Evolutionary conservation across 768 basidiomycete genomes (phyloP).

Genomic region (Amanita brunnescens): DNA sequence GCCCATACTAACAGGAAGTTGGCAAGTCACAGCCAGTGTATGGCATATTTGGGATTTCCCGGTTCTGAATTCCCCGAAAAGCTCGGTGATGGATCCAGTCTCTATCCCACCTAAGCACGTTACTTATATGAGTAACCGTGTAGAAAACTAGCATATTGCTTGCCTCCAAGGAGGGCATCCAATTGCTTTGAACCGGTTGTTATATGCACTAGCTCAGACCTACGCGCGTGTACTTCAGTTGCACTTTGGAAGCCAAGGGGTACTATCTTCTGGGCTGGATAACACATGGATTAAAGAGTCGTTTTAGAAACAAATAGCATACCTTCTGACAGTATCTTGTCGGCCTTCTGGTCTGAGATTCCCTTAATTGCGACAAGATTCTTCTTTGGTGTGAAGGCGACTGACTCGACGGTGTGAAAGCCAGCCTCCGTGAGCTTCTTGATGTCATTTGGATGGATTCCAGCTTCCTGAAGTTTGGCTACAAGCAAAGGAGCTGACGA

Average conservation of each 20-base stretch:
- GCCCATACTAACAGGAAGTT: conserved; percentile 94
- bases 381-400: conserved; percentile 97
- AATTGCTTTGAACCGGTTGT: conserved; percentile 95
- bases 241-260: conserved; percentile 98
- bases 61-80: conserved; percentile 97
- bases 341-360: conserved; percentile 94
- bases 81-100: conserved; percentile 95
- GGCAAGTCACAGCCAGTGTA: conserved; percentile 96
- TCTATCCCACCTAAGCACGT: conserved; percentile 77
- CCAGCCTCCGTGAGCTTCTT: conserved; percentile 93
- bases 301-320: conserved; percentile 13
- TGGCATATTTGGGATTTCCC: conserved; percentile 99
- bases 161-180: conserved; percentile 91
- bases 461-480: conserved; percentile 78
- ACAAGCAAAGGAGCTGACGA: conserved; percentile 80
- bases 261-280: conserved; percentile 84
- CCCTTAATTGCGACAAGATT: conserved; percentile 85
- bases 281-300: conserved; percentile 1
- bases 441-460: conserved; percentile 84
- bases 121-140: conserved; percentile 5
- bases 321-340: conserved; percentile 94
- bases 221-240: conserved; percentile 91
- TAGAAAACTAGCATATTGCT: conserved; percentile 11
- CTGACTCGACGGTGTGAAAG: conserved; percentile 87
- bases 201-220: conserved; percentile 92